Conservation (phyloP, 306 rosid species). For the Rosa persica region DNA sequence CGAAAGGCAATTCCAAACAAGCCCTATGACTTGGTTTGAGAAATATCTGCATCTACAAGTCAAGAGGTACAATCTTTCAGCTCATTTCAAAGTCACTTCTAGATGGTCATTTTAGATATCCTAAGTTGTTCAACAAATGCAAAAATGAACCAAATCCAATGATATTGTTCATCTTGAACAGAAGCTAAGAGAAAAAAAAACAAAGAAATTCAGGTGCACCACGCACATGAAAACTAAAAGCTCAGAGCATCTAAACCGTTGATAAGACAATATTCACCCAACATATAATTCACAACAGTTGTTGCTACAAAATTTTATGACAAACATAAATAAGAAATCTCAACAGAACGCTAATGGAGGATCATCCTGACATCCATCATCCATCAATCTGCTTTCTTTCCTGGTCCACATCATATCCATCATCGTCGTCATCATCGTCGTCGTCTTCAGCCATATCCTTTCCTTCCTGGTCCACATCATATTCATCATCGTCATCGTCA, state of each 20-base stretch:
- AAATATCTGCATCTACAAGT: no score
- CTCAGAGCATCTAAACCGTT: neutral
- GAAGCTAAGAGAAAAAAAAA: neutral
- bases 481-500: slow-evolving; percentile 31
- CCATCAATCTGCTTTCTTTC: slow-evolving; percentile 26
- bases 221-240: neutral
- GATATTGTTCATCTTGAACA: neutral
- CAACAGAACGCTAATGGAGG: neutral
- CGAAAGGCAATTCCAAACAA: no score
- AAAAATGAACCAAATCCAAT: neutral
- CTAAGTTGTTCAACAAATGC: neutral
- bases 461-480: slow-evolving; percentile 26
- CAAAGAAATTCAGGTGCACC: neutral
- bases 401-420: slow-evolving; percentile 24
- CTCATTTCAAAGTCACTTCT: neutral
- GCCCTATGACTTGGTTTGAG: no score
- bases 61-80: neutral
- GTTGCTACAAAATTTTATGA: neutral
- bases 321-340: slow-evolving; percentile 2
- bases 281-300: neutral
- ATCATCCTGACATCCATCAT: neutral
- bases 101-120: neutral
- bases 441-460: slow-evolving; percentile 9
- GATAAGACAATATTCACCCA: neutral
- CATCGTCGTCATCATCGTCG: slow-evolving; percentile 31